Evolutionary conservation across 164 flowering plant genomes (phyloP), one percentile per base, ranked within the genome.

Genomic region (Magnolia kwangsiensis): DNA sequence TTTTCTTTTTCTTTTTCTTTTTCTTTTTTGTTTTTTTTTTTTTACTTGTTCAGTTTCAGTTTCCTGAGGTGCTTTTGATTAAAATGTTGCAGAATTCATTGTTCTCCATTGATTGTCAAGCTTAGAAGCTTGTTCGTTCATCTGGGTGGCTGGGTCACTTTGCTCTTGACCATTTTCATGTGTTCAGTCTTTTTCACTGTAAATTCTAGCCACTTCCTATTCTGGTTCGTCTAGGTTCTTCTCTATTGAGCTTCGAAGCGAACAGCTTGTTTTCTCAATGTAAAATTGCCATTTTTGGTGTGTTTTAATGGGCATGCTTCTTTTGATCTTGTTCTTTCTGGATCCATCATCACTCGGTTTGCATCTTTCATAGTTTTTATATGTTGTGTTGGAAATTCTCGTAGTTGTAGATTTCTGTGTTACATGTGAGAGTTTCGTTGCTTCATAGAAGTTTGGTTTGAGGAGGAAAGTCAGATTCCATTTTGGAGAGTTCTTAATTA

Each of bases 371-470:
- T 65, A 29, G 63, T 59, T 23, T 59, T 23, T 24, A 2, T 65
- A 13, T 65, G 8, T 27, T 8, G 29, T 65, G 29, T 2, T 65
- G 27, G 29, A 65, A 23, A 24, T 21, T 0, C 7, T 7, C 11
- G 1, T 65, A 23, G 13, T 24, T 65, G 10, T 10, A 1, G 16
- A 21, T 29, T 9, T 9, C 31, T 10, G 51, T 45, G 21, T 67
- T 67, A 67, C 72, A 76, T 18, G 63, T 50, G 24, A 19, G 24
- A 23, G 77, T 51, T 59, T 27, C 6, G 10, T 50, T 51, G 71
- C 58, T 75, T 65, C 16, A 4, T 50, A 13, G 23, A 76, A 76
- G 61, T 24, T 71, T 23, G 78, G 63, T 18, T 71, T 71, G 27
- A 49, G 69, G 63, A 50, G 29, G 55, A 69, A 19, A 63, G 18